These are phyloP conservation scores for Nemania diffusa DNA, from an alignment of 2,329 filamentous ascomycete genomes.

Conservation along the genomic window DNA sequence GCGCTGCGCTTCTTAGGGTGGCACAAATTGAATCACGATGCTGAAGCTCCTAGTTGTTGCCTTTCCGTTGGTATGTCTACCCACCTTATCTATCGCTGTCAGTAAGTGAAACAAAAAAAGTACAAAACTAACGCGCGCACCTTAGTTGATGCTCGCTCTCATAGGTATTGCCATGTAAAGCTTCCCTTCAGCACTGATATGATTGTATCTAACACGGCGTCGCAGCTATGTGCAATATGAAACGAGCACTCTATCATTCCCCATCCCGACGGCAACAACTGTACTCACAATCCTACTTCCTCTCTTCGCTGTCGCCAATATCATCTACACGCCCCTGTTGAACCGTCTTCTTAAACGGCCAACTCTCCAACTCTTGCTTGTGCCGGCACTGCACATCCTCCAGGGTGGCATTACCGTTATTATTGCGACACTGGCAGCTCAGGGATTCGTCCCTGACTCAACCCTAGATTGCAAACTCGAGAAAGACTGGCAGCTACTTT, in stretches of 20 bases:
- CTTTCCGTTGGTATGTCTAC: constrained; percentile 26
- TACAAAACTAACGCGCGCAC: constrained; percentile 14
- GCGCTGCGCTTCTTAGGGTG: background rate
- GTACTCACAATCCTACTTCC: constrained; percentile 48
- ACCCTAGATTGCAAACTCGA: constrained; percentile 64
- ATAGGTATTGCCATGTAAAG: constrained; percentile 36
- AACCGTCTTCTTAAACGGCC: constrained; percentile 22
- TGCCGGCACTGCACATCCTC: constrained; percentile 53
- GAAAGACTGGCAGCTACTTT: constrained; percentile 66
- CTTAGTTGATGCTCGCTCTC: constrained; percentile 35
- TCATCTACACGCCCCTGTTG: constrained; percentile 41
- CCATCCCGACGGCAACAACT: constrained; percentile 45
- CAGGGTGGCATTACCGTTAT: constrained; percentile 57
- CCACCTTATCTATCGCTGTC: background rate
- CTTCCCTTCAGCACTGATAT: background rate
- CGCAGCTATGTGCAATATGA: constrained; percentile 47
- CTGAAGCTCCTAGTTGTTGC: constrained; percentile 28
- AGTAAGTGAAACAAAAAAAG: background rate
- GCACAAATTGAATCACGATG: constrained; percentile 13
- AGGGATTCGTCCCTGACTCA: constrained; percentile 50
- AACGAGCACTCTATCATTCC: constrained; percentile 45
- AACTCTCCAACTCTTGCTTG: constrained; percentile 41
- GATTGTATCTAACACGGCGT: constrained; percentile 22
- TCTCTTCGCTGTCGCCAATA: constrained; percentile 43
- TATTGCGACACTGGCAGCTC: constrained; percentile 55